Percentiles rank a stretch among this genome's conserved stretches.
Conservation (phyloP, 495 filamentous ascomycete genomes). For the Cercophora newfieldiana region DNA sequence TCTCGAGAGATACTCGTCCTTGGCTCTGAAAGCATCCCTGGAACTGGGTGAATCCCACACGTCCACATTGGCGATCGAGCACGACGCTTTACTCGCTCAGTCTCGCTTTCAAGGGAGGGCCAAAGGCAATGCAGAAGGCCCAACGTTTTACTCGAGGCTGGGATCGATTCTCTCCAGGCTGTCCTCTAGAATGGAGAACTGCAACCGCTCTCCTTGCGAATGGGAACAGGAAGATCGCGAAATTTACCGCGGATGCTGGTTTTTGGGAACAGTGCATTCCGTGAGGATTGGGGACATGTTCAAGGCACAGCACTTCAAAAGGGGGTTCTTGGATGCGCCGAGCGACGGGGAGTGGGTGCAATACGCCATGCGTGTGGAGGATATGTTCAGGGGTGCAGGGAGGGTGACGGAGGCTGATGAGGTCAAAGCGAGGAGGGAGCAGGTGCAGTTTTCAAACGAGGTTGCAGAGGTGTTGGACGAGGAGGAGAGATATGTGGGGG, state of each 20-base stretch:
- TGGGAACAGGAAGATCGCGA: neutral
- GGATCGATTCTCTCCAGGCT: too few relatives aligned
- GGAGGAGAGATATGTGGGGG: too few relatives aligned
- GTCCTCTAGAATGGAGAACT: neutral
- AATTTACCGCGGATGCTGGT: slow-evolving; percentile 16
- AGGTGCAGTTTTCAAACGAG: slow-evolving; percentile 10
- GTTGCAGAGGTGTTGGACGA: slow-evolving; percentile 17
- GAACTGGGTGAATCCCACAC: slow-evolving; percentile 1
- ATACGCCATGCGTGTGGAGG: slow-evolving; percentile 16
- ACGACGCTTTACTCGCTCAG: too few relatives aligned
- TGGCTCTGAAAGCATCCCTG: neutral
- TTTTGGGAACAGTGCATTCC: neutral
- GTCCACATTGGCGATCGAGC: too few relatives aligned
- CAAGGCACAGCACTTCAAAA: neutral
- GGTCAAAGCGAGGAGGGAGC: slow-evolving; percentile 5
- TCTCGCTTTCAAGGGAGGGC: too few relatives aligned
- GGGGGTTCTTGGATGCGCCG: slow-evolving; percentile 11
- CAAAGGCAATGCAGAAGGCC: too few relatives aligned
- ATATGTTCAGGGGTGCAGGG: slow-evolving; percentile 2
- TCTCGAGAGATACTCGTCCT: slow-evolving; percentile 8
- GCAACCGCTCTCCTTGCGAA: neutral
- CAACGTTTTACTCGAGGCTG: too few relatives aligned
- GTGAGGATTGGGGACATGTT: neutral
- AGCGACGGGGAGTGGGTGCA: slow-evolving; percentile 22
- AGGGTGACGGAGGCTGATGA: slow-evolving; percentile 10